phyloP scores from a whole-genome alignment of 176 grass and related monocot species.

The Aegilops sharonensis region DNA sequence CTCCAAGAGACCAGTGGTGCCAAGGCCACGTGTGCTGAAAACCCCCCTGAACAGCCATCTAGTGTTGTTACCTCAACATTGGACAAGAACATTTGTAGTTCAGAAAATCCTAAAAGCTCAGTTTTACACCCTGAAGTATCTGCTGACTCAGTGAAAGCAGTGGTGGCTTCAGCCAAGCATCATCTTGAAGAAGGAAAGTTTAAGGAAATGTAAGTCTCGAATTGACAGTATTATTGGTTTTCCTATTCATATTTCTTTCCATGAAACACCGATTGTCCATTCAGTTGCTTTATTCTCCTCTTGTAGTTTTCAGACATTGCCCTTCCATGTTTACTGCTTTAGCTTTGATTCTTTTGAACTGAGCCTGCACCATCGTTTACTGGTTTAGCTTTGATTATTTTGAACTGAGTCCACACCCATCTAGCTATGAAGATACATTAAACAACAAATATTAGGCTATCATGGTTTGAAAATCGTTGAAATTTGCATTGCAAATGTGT shows the following conservation, averaged over 20 bases:
- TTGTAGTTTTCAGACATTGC: conserved; percentile 2
- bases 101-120: conserved; percentile 26
- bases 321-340: conserved; percentile 3
- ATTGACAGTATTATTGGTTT: background rate
- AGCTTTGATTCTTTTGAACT: conserved; percentile 15
- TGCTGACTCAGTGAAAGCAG: conserved; percentile 31
- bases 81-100: conserved; percentile 24
- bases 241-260: conserved; percentile 24
- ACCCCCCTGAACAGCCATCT: conserved; percentile 24
- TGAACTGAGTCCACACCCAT: background rate
- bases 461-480: conserved; percentile 3
- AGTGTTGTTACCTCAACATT: conserved; percentile 13
- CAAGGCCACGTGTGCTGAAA: conserved; percentile 16
- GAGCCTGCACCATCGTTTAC: background rate
- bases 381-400: conserved; percentile 14
- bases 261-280: background rate
- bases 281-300: background rate
- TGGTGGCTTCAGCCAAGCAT: conserved; percentile 32
- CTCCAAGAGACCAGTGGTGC: conserved; percentile 18
- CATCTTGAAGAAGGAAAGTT: conserved; percentile 53
- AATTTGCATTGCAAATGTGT: background rate
- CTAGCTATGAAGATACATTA: background rate
- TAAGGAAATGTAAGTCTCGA: conserved; percentile 74
- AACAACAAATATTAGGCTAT: background rate
- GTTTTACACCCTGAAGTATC: conserved; percentile 34